phyloP scores from a whole-genome alignment of 139 green algal genomes.

The Astrephomene gubernaculifera region DNA sequence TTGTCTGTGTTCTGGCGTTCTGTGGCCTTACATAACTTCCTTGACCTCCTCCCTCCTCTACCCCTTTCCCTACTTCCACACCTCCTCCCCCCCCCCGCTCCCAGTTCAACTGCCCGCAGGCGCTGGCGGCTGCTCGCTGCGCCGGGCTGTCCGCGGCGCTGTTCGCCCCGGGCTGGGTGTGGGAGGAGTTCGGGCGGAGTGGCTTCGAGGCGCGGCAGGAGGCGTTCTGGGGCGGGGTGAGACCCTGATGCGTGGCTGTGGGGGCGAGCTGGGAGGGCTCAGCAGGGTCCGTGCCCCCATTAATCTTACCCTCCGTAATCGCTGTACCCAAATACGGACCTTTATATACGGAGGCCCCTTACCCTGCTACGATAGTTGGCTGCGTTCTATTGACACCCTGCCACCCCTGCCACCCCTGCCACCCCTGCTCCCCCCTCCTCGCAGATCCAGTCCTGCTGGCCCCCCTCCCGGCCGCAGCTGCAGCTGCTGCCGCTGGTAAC shows the following conservation, averaged over 20 bases:
- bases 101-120: slow-evolving; percentile 42
- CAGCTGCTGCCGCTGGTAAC: slow-evolving; percentile 58
- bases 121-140: slow-evolving; percentile 37
- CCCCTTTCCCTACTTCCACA: not conserved
- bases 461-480: not conserved
- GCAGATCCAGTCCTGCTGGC: slow-evolving; percentile 11
- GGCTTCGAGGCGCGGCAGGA: slow-evolving; percentile 42
- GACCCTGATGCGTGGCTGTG: too few species aligned
- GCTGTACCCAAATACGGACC: too few species aligned
- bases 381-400: too few species aligned
- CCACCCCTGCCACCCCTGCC: not conserved
- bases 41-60: too few species aligned
- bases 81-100: not conserved
- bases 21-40: not conserved
- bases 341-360: too few species aligned
- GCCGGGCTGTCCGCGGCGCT: slow-evolving; percentile 62
- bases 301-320: too few species aligned
- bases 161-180: slow-evolving; percentile 76
- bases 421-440: not conserved
- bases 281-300: too few species aligned
- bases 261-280: too few species aligned
- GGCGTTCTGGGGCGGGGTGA: slow-evolving; percentile 53
- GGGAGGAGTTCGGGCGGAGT: slow-evolving; percentile 49
- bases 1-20: not conserved
- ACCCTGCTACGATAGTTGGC: too few species aligned